Base-by-base conservation (phyloP, 441 rosid genomes). In the Flueggea neowawraea region DNA sequence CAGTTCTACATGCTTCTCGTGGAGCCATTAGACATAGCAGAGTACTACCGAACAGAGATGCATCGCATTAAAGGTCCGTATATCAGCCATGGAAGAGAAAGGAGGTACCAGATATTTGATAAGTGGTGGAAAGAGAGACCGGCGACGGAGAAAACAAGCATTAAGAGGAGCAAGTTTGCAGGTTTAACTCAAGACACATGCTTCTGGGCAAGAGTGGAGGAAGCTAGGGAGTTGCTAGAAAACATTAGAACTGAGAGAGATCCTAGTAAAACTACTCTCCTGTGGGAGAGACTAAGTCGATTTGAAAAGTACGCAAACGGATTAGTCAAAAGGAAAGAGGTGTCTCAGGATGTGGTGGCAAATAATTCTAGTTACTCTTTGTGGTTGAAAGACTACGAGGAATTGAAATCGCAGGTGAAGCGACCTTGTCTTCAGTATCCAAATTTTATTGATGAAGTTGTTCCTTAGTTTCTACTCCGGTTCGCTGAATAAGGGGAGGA, bases 171-270 rank as follows among this genome's bases (percentile, higher is more conserved):
- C 58, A 80, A n/a, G 57, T 64, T 68, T 22, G 84, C 97, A 0
- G 72, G 93, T 70, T 41, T 75, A 47, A 94, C 97, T 1, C 96
- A 90, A 52, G 98, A 94, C 68, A 62, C 97, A 12, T 80, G 85
- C 68, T 94, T 90, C 51, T 89, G 96, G 98, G 97, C 91, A 5
- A 81, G 56, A 69, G 80, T 94, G 15, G 95, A 94, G 74, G 89
- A 87, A 76, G 93, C 91, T 6, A 74, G 65, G 67, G 98, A 84
- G 28, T 79, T 64, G 59, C 66, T 87, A 4, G 80, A 83, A 54
- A 69, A 31, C n/a, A 57, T 80, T 6, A 78, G 61, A 74, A 69
- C 66, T 13, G 88, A 79, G 63, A 57, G 31, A 4, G 82, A 82
- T 66, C 39, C 15, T 0, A 70, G 32, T 6, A 79, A 16, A 44